Base-by-base conservation (phyloP, 2,329 filamentous ascomycete species). In the Calonectria honghensis region DNA sequence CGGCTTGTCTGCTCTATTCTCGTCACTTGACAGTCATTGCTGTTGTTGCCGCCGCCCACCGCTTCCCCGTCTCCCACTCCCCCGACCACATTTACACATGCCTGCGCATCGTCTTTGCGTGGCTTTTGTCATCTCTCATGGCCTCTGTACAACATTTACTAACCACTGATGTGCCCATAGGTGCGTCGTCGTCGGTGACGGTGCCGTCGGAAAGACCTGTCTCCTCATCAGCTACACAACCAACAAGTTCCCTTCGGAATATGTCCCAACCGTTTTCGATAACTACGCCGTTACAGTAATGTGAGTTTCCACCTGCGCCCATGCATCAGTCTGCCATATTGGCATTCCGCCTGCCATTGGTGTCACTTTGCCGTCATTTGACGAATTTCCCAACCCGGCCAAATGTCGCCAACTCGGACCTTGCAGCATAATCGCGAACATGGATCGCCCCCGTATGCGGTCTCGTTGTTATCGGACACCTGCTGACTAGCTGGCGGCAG, bases 261-360 rank as follows among this genome's bases (percentile, higher is more conserved):
- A 99, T 87, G 97, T 99, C 73, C 97, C 97, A 68, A 99, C 97
- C 37, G 97, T 99, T 78, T 99, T 99, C 87, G 97, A 99, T 87
- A 99, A 99, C 89, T 99, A 99, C 91, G 97, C 97, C 73, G 97
- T 99, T 85, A 99, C 97, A 79, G 97, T 99, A 81, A 99, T 99
- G 97, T 98, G 91, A 93, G 96, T 93, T 72, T 75, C 81, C 77
- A 71, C 76, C 74, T 68, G 74, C 69, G 51, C 70, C 65, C 65
- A 65, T 74, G 66, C 73, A 75, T 72, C 75, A 75, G 73, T 68
- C 70, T 76, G 52, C 75, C 73, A 9, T 74, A 75, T 68, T 71
- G 72, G 41, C 61, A 69, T 74, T 64, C 72, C 75, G 74, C 70
- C 59, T 69, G 35, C 67, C 74, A 73, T 75, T 66, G 67, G 65